Evolutionary conservation across 1,284 basidiomycete genomes (phyloP).

Genomic region (Sporisorium iseilematis-ciliati): DNA sequence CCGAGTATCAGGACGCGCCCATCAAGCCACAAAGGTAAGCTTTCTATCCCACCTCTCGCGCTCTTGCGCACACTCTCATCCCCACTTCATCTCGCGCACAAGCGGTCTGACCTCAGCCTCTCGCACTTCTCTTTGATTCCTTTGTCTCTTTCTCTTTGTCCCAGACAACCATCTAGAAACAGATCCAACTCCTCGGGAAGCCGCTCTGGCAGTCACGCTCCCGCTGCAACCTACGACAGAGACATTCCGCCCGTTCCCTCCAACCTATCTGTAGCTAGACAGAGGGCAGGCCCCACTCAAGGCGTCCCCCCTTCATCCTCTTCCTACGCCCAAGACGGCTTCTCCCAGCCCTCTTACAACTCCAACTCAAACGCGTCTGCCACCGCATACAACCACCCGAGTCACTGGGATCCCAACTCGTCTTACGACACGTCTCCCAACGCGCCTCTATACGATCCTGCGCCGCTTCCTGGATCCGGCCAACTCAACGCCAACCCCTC

Average conservation of each 20-base stretch:
- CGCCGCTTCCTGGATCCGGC: conserved; percentile 15
- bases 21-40: conserved; percentile 42
- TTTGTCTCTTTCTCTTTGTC: not conserved
- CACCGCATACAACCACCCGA: conserved; percentile 29
- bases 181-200: conserved; percentile 33
- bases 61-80: not conserved
- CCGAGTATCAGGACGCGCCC: conserved; percentile 36
- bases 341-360: conserved; percentile 18
- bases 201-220: conserved; percentile 17
- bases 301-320: not conserved
- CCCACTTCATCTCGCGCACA: conserved; percentile 10
- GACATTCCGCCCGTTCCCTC: conserved; percentile 36
- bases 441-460: conserved; percentile 35
- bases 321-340: conserved; percentile 20
- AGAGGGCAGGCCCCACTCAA: conserved; percentile 7
- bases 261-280: conserved; percentile 29
- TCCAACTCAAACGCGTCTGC: conserved; percentile 10
- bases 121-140: not conserved
- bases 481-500: conserved; percentile 27
- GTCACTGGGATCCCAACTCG: conserved; percentile 41
- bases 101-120: not conserved
- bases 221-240: conserved; percentile 22
- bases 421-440: conserved; percentile 33
- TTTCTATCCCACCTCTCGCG: not conserved
- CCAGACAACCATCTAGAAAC: conserved; percentile 35